A percentile compares a stretch with the other conserved stretches of the same genome.
phyloP scores from a whole-genome alignment of 2,329 filamentous ascomycete species.

The Allantophomopsis lycopodina region DNA sequence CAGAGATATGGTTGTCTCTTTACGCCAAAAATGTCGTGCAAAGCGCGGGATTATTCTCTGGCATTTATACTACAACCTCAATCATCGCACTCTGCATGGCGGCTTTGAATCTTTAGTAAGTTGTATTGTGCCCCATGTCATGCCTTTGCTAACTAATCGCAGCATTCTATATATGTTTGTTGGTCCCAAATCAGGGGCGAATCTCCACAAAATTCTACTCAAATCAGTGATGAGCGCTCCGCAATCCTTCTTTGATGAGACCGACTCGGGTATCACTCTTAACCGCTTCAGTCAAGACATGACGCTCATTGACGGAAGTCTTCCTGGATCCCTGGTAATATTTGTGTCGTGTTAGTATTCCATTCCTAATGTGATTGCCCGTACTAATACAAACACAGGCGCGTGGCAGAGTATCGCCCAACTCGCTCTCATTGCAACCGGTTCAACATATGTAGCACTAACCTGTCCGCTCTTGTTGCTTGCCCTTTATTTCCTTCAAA shows the following conservation, averaged over 20 bases:
- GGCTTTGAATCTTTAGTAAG: not conserved
- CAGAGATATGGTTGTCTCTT: too few relatives aligned
- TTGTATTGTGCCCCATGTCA: constrained; percentile 2
- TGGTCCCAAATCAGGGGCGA: constrained; percentile 3
- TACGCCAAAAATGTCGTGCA: too few relatives aligned
- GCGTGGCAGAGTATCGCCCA: constrained; percentile 1
- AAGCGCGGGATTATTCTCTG: too few relatives aligned
- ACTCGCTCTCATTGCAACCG: constrained; percentile 3
- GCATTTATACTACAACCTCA: not conserved
- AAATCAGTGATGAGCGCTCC: constrained; percentile 6
- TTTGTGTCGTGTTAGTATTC: not conserved
- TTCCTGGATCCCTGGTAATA: constrained; percentile 1
- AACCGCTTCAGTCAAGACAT: constrained; percentile 7
- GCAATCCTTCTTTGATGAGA: constrained; percentile 7
- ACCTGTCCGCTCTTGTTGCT: constrained; percentile 3
- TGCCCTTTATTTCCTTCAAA: constrained; percentile 16
- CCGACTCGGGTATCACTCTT: not conserved
- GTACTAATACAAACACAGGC: not conserved
- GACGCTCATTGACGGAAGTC: constrained; percentile 5
- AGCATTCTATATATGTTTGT: constrained; percentile 4
- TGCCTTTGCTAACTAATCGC: not conserved
- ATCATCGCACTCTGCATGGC: not conserved
- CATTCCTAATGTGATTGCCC: not conserved
- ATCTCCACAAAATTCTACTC: constrained; percentile 4
- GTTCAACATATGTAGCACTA: constrained; percentile 4